Percentiles rank a stretch among this genome's conserved stretches.
Conservation (phyloP, 139 green algal genomes). For the Pseudopediastrum boryanum region DNA sequence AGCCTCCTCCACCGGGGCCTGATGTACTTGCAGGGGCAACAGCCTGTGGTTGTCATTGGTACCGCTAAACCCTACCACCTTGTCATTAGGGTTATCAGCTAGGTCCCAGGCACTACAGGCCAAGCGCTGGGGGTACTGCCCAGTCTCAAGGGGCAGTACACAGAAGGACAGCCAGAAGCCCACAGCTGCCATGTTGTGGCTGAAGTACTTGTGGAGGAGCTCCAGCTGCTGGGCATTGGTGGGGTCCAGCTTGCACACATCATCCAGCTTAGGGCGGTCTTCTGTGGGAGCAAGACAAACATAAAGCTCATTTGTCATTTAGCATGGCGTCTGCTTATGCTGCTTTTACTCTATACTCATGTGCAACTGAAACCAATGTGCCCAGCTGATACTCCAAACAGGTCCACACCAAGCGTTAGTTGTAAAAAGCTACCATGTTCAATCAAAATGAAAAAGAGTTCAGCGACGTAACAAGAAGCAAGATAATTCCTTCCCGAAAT, state of each 20-base stretch:
- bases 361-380: too few species aligned
- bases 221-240: constrained; percentile 49
- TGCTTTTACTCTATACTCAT: too few species aligned
- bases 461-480: too few species aligned
- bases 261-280: constrained; percentile 24
- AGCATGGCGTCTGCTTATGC: too few species aligned
- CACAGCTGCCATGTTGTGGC: constrained; percentile 56
- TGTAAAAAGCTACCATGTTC: too few species aligned
- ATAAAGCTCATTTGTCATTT: too few species aligned
- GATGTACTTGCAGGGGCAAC: constrained; percentile 55
- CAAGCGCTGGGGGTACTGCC: constrained; percentile 53
- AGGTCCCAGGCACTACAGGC: constrained; percentile 59
- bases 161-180: constrained; percentile 62
- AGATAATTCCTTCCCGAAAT: too few species aligned
- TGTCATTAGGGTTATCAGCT: constrained; percentile 33
- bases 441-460: too few species aligned
- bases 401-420: too few species aligned
- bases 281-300: constrained; percentile 12
- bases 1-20: constrained; percentile 17
- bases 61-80: constrained; percentile 53
- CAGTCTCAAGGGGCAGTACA: constrained; percentile 46
- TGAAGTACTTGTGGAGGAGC: constrained; percentile 38
- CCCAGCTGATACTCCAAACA: too few species aligned
- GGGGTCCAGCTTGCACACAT: constrained; percentile 49
- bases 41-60: constrained; percentile 70